A percentile compares a stretch with the other conserved stretches of the same genome.
Evolutionary conservation across 257 asterid species (phyloP).

Genomic region (Primulina huaijiensis): DNA sequence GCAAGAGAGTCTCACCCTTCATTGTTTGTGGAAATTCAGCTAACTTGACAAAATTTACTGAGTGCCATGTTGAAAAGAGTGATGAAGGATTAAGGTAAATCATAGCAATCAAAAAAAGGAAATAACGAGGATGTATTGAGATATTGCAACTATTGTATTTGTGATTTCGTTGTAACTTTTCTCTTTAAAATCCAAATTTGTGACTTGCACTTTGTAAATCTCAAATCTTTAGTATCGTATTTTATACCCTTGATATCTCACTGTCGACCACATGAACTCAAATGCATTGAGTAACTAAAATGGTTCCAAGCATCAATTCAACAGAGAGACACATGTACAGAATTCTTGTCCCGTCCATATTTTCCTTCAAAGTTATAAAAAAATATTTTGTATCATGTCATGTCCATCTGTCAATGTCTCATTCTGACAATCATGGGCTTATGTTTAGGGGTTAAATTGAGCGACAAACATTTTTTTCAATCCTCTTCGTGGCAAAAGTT

Average conservation of each 20-base stretch:
- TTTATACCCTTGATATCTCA: background rate
- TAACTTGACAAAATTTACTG: background rate
- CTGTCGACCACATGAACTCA: too few species aligned
- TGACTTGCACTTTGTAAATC: background rate
- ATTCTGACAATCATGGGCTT: too few species aligned
- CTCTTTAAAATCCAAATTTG: background rate
- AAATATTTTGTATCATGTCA: too few species aligned
- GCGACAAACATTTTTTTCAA: too few species aligned
- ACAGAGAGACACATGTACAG: too few species aligned
- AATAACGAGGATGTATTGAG: background rate
- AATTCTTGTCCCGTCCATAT: too few species aligned
- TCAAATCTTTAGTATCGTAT: background rate
- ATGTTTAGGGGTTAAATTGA: too few species aligned
- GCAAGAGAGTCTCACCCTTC: constrained; percentile 19
- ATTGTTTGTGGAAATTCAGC: constrained; percentile 5
- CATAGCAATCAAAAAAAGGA: background rate
- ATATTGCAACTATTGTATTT: background rate
- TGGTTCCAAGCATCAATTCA: too few species aligned
- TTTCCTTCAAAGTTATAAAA: too few species aligned
- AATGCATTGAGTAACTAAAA: too few species aligned
- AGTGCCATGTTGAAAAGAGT: background rate
- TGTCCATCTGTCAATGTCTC: too few species aligned
- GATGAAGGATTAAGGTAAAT: background rate
- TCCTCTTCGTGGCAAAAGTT: background rate
- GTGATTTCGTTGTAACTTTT: background rate